A percentile compares a stretch with the other conserved stretches of the same genome.
Conservation (phyloP, 2,329 filamentous ascomycete species). For the Fusarium sp. region DNA sequence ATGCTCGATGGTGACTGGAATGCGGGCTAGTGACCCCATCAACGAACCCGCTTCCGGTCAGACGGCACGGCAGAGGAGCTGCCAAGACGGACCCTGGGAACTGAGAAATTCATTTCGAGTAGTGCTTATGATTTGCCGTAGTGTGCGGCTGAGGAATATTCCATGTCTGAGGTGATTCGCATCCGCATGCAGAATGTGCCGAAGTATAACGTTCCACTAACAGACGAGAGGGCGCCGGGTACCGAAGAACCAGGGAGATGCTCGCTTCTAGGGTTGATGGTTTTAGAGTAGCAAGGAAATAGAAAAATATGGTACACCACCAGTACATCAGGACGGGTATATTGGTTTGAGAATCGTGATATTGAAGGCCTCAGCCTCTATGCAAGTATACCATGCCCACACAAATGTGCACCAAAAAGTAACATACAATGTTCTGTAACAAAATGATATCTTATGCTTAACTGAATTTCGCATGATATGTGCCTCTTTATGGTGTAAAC, state of each 20-base stretch:
- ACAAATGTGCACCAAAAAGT: background rate
- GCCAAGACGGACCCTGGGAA: background rate
- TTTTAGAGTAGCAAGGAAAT: background rate
- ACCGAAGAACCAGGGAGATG: background rate
- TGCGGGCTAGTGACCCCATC: background rate
- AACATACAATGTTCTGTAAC: background rate
- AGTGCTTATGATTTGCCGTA: background rate
- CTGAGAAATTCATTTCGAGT: background rate
- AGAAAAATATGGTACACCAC: background rate
- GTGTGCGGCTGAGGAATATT: background rate
- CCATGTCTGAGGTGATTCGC: background rate
- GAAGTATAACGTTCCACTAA: background rate
- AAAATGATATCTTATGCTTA: background rate
- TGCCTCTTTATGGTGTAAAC: constrained; percentile 28
- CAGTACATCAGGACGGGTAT: background rate
- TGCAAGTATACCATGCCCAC: background rate
- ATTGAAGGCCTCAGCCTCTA: background rate
- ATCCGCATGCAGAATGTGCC: background rate
- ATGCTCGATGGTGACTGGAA: background rate
- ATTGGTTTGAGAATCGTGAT: background rate
- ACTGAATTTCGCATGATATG: fast-evolving
- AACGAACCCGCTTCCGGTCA: constrained; percentile 3
- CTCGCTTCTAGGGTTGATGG: background rate
- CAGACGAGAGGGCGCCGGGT: background rate
- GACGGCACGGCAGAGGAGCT: background rate